Conservation (phyloP, 768 basidiomycete species). For the Termitomyces titanicus region DNA sequence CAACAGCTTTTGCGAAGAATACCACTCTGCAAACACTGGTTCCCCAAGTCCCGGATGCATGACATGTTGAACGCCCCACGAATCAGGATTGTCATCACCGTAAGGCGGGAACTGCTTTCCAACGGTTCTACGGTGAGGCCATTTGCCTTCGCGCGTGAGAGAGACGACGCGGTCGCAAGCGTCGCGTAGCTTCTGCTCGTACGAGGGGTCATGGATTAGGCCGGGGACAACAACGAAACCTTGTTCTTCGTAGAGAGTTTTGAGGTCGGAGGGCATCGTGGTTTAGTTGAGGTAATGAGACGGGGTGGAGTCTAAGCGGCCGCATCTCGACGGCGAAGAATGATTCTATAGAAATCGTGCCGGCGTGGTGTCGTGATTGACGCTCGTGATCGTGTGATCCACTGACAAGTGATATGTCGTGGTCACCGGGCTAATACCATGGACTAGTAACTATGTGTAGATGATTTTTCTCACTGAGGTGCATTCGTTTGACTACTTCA, state of each 20-base stretch:
- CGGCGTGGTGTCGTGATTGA: neutral
- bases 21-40: conserved; percentile 61
- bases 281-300: neutral
- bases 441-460: too few species aligned
- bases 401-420: too few species aligned
- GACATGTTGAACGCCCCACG: conserved; percentile 79
- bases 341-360: too few species aligned
- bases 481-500: too few species aligned
- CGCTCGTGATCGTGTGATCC: too few species aligned
- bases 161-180: conserved; percentile 51
- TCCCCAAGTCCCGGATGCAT: conserved; percentile 76
- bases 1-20: conserved; percentile 51
- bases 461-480: too few species aligned
- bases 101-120: conserved; percentile 81
- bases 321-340: neutral
- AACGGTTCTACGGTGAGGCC: conserved; percentile 67
- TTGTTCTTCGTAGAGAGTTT: conserved; percentile 51
- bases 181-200: conserved; percentile 35
- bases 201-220: conserved; percentile 38
- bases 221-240: conserved; percentile 64
- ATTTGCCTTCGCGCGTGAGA: conserved; percentile 54
- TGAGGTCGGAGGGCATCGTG: conserved; percentile 28
- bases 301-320: too few species aligned
- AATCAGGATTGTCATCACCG: conserved; percentile 54
- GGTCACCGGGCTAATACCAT: too few species aligned